These are phyloP conservation scores for Syncephalastrum monosporum DNA, from an alignment of 371 early-diverging fungal species.

Conservation along the genomic window DNA sequence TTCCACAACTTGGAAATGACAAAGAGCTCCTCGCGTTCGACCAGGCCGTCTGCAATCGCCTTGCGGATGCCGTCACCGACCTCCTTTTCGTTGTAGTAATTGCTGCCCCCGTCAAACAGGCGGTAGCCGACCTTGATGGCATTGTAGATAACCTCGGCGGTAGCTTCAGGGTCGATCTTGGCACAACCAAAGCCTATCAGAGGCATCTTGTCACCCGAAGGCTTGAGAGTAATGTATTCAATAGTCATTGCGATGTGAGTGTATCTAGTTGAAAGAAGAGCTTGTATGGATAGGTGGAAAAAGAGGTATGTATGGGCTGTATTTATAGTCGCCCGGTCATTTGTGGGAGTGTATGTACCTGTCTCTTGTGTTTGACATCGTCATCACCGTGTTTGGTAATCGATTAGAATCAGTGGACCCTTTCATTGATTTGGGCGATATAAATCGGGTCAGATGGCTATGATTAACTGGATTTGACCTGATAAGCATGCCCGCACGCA, in stretches of 20 bases:
- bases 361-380: too few relatives aligned
- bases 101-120: constrained; percentile 20
- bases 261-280: too few relatives aligned
- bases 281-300: too few relatives aligned
- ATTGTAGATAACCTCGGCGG: constrained; percentile 13
- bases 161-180: constrained; percentile 27
- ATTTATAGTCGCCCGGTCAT: too few relatives aligned
- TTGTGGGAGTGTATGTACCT: too few relatives aligned
- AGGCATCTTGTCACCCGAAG: constrained; percentile 23
- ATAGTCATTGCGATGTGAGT: constrained; percentile 9
- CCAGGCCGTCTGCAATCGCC: constrained; percentile 45
- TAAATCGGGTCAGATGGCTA: too few relatives aligned
- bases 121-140: constrained; percentile 26
- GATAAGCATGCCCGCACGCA: too few relatives aligned
- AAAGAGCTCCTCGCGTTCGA: constrained; percentile 60
- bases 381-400: constrained; percentile 14
- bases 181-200: constrained; percentile 28
- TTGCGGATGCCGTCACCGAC: constrained; percentile 39
- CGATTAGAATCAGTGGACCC: constrained; percentile 10
- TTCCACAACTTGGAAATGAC: constrained; percentile 77
- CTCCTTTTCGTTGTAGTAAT: constrained; percentile 56
- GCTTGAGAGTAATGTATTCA: constrained; percentile 13
- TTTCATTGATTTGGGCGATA: too few relatives aligned
- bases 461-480: too few relatives aligned
- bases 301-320: too few relatives aligned